Percentiles rank a stretch among this genome's conserved stretches.
phyloP scores from a whole-genome alignment of 768 basidiomycete species.

The Rhizopogon roseolus region DNA sequence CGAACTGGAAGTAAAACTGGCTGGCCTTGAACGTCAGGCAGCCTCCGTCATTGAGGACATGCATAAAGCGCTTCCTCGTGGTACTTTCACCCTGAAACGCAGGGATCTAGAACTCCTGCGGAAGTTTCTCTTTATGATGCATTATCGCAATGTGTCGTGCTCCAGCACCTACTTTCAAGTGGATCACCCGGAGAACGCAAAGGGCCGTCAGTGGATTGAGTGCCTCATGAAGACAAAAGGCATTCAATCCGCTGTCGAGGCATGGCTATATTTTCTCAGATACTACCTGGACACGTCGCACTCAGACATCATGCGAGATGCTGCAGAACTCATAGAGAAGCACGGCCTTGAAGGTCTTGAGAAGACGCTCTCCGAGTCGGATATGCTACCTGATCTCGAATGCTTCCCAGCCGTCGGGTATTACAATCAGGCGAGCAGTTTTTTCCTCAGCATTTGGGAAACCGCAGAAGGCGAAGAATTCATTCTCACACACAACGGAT shows the following conservation, averaged over 20 bases:
- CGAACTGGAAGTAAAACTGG: slow-evolving; percentile 24
- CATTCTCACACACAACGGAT: slow-evolving; percentile 25
- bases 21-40: slow-evolving; percentile 23
- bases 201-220: slow-evolving; percentile 18
- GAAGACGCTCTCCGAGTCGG: not conserved
- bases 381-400: slow-evolving; percentile 5
- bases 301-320: slow-evolving; percentile 6
- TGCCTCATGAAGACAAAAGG: slow-evolving; percentile 15
- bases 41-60: slow-evolving; percentile 17
- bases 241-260: slow-evolving; percentile 15
- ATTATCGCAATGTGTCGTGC: slow-evolving; percentile 21
- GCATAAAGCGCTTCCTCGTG: not conserved
- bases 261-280: slow-evolving; percentile 26
- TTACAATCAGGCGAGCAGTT: slow-evolving; percentile 19
- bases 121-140: slow-evolving; percentile 35
- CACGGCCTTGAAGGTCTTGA: not conserved
- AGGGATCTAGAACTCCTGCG: slow-evolving; percentile 24
- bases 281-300: slow-evolving; percentile 31
- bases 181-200: slow-evolving; percentile 16
- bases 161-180: slow-evolving; percentile 24
- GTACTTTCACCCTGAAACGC: slow-evolving; percentile 17
- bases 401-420: slow-evolving; percentile 18
- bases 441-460: slow-evolving; percentile 32
- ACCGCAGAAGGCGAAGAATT: slow-evolving; percentile 31
- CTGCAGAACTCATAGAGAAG: not conserved